Evolutionary conservation across 31 red algal genomes (phyloP).

Genomic region (Asparagopsis taxiformis): DNA sequence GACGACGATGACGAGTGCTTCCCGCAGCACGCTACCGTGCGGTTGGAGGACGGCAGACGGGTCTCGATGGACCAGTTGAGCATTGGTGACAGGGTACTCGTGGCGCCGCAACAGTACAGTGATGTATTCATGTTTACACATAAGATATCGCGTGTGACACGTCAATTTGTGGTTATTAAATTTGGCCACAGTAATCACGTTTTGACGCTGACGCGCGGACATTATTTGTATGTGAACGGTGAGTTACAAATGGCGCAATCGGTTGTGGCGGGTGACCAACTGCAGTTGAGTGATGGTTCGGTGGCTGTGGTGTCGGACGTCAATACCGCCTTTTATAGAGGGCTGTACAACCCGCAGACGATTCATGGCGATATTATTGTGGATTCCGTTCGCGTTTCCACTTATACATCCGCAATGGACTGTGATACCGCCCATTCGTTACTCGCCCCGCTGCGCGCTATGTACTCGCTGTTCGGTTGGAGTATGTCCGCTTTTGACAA

Average conservation of each 20-base stretch:
- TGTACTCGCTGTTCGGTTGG: constrained; percentile 12
- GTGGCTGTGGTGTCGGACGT: not conserved
- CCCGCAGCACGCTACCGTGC: no score
- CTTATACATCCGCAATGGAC: constrained; percentile 62
- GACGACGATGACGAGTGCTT: no score
- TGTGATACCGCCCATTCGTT: constrained; percentile 25
- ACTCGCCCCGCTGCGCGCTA: constrained; percentile 45
- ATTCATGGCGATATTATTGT: constrained; percentile 65
- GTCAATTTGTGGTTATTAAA: constrained; percentile 31
- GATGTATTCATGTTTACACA: no score
- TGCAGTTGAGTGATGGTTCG: constrained; percentile 21
- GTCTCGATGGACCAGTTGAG: no score
- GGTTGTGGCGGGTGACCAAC: constrained; percentile 24
- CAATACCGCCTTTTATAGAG: not conserved
- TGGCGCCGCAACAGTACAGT: no score
- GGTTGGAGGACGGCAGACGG: no score
- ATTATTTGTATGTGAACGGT: constrained; percentile 64
- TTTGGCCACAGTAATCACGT: not conserved
- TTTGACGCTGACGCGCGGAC: constrained; percentile 38
- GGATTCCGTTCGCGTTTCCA: constrained; percentile 40
- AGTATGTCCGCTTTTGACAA: constrained; percentile 14
- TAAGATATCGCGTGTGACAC: not conserved
- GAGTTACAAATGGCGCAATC: not conserved
- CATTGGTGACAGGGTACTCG: no score
- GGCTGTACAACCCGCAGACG: constrained; percentile 83